phyloP scores from a whole-genome alignment of 306 rosid species.

The Rubus parviflorus region DNA sequence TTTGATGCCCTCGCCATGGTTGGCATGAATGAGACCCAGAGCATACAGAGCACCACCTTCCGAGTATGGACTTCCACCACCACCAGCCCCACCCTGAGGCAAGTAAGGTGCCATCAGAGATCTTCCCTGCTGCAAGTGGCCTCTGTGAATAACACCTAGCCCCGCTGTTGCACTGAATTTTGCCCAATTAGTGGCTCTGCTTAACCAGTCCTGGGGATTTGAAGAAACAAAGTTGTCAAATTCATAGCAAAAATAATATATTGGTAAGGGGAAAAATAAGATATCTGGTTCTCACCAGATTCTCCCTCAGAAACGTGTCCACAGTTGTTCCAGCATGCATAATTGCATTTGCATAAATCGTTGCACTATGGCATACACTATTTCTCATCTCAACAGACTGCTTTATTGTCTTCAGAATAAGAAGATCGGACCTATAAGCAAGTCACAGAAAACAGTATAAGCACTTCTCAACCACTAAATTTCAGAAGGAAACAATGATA shows the following conservation, averaged over 20 bases:
- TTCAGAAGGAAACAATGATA: conserved; percentile 2
- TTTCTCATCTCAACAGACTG: conserved; percentile 99
- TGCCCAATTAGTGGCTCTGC: conserved; percentile 99
- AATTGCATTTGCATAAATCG: conserved; percentile 90
- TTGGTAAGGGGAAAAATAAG: not conserved
- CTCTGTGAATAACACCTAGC: conserved; percentile 95
- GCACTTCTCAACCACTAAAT: conserved; percentile 22
- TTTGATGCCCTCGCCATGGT: conserved; percentile 97
- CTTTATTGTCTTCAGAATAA: conserved; percentile 90
- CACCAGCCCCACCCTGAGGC: conserved; percentile 93
- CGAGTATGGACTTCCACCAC: conserved; percentile 95
- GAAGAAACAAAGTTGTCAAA: conserved; percentile 14
- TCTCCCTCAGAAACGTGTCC: conserved; percentile 96
- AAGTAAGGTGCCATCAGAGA: conserved; percentile 97
- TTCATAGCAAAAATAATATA: conserved; percentile 13
- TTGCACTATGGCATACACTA: conserved; percentile 96
- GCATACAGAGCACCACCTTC: conserved; percentile 99
- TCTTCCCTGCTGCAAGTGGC: conserved; percentile 95
- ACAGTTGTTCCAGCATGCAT: conserved; percentile 99
- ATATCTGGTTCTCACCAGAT: conserved; percentile 57
- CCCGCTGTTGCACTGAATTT: conserved; percentile 98
- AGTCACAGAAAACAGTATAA: conserved; percentile 27
- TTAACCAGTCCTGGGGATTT: conserved; percentile 81
- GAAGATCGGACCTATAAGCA: conserved; percentile 83
- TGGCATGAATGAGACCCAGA: conserved; percentile 95